Percentiles rank a stretch among this genome's conserved stretches.
These are phyloP conservation scores for Aspergillus bridgeri DNA, from an alignment of 495 filamentous ascomycete species.

Conservation along the genomic window DNA sequence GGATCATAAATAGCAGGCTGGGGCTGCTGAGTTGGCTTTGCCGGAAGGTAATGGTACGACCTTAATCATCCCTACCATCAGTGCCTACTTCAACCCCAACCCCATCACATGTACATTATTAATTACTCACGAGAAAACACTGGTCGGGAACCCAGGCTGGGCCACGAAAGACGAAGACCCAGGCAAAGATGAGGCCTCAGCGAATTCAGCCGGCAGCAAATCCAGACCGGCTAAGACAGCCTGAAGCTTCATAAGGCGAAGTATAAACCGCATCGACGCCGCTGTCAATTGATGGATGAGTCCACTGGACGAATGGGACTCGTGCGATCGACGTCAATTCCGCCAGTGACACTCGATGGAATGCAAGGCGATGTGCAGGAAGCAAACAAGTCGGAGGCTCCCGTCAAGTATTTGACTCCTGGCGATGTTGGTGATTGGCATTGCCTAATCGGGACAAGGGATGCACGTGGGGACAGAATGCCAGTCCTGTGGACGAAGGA, in stretches of 20 bases:
- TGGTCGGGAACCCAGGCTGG: constrained; percentile 51
- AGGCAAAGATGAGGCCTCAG: constrained; percentile 15
- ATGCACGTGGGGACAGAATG: constrained; percentile 1
- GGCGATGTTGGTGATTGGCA: background rate
- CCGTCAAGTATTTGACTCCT: background rate
- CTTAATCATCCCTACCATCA: constrained; percentile 10
- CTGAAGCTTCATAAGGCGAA: constrained; percentile 11
- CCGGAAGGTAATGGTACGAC: constrained; percentile 48
- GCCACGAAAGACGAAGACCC: constrained; percentile 49
- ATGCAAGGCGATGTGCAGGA: background rate
- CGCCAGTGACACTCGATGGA: background rate
- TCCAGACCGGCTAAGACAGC: constrained; percentile 8
- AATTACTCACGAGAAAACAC: constrained; percentile 40
- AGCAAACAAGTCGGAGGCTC: background rate
- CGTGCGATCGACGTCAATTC: background rate
- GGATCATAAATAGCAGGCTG: constrained; percentile 57
- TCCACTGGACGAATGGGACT: background rate
- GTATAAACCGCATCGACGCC: background rate
- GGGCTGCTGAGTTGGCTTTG: constrained; percentile 52
- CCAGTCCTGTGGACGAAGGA: background rate
- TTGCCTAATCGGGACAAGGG: constrained; percentile 3
- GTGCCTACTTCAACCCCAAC: background rate
- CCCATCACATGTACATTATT: background rate
- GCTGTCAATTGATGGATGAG: background rate
- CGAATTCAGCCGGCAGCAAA: background rate